Conservation (phyloP, 345 rosid genomes). For the Brassica nigra region DNA sequence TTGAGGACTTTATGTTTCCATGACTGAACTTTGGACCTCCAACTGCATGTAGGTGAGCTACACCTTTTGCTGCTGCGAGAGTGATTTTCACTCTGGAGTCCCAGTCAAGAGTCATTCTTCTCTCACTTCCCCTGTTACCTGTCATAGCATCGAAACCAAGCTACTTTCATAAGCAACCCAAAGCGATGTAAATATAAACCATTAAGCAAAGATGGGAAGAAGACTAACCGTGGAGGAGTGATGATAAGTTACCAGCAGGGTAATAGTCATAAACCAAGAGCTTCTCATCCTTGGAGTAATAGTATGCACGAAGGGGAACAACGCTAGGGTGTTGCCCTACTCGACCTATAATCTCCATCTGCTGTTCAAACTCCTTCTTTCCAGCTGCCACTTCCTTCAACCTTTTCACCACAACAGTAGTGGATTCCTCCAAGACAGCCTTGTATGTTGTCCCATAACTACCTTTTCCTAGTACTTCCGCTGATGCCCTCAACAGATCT, state of each 20-base stretch:
- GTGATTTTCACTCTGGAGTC: constrained; percentile 66
- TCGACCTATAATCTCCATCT: constrained; percentile 78
- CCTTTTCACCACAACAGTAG: constrained; percentile 84
- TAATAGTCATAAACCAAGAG: constrained; percentile 74
- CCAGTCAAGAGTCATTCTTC: constrained; percentile 71
- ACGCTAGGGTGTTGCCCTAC: constrained; percentile 70
- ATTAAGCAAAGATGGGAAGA: not conserved
- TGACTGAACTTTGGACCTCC: constrained; percentile 78
- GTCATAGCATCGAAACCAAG: constrained; percentile 25
- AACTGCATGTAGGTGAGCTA: constrained; percentile 70
- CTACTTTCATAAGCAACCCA: too few species aligned
- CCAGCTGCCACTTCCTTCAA: constrained; percentile 77
- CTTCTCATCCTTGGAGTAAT: constrained; percentile 91
- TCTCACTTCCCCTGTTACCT: constrained; percentile 62
- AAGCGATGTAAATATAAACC: not conserved
- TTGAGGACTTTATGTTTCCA: constrained; percentile 86
- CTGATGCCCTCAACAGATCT: constrained; percentile 87
- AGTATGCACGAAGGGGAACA: constrained; percentile 77
- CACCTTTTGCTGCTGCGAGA: constrained; percentile 66
- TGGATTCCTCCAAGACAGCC: constrained; percentile 81
- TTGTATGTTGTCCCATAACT: constrained; percentile 84
- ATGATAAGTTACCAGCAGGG: constrained; percentile 58
- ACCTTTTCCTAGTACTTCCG: constrained; percentile 95
- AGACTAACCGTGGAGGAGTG: constrained; percentile 75
- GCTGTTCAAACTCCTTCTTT: constrained; percentile 88